These are phyloP conservation scores for Gillenia trifoliata DNA, from an alignment of 306 rosid species.

Conservation along the genomic window DNA sequence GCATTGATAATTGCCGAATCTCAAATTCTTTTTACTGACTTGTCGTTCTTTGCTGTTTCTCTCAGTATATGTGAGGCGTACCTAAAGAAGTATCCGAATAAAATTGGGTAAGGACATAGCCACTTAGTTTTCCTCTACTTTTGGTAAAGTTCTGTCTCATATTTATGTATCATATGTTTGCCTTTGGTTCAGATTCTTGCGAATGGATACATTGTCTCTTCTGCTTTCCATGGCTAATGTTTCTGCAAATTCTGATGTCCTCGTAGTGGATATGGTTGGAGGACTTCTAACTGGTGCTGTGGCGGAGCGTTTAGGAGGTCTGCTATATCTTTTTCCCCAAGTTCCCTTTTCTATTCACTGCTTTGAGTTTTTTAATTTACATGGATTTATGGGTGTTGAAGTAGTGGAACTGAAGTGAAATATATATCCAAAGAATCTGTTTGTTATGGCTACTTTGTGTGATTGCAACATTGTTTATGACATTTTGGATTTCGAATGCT, in stretches of 20 bases:
- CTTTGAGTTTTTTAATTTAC: not conserved
- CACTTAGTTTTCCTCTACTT: conserved; percentile 6
- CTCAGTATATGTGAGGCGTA: conserved; percentile 94
- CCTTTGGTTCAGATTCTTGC: conserved; percentile 62
- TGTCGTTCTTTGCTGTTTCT: conserved; percentile 5
- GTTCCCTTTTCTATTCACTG: conserved; percentile 8
- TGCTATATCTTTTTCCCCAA: not conserved
- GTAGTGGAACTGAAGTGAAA: not conserved
- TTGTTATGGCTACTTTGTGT: not conserved
- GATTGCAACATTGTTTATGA: not conserved
- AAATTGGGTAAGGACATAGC: conserved; percentile 58
- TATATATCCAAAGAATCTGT: not conserved
- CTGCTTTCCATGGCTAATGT: conserved; percentile 84
- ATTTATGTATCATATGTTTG: conserved; percentile 9
- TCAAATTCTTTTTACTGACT: conserved; percentile 14
- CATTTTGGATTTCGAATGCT: not conserved
- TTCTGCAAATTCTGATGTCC: conserved; percentile 79
- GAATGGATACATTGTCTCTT: conserved; percentile 81
- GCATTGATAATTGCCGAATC: not conserved
- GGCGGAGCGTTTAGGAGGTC: conserved; percentile 96
- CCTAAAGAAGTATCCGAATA: conserved; percentile 76
- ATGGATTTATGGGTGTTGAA: not conserved
- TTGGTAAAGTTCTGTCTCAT: not conserved
- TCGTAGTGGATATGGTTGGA: conserved; percentile 80
- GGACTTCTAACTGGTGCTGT: conserved; percentile 94